phyloP scores from a whole-genome alignment of 192 early-diverging fungal species.

The Jimgerdemannia flammicorona region DNA sequence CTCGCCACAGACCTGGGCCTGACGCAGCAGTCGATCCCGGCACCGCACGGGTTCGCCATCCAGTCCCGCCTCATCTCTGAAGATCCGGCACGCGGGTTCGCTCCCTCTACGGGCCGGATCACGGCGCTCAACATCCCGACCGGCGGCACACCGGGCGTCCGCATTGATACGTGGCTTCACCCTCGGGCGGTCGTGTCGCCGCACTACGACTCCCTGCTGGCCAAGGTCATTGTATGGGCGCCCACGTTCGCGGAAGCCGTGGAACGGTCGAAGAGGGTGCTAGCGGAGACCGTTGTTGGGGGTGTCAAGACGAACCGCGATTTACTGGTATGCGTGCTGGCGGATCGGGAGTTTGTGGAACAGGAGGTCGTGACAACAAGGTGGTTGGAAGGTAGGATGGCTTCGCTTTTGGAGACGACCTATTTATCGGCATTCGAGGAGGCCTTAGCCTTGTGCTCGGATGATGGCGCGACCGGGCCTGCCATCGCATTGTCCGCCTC shows the following conservation, averaged over 20 bases:
- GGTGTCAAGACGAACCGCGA: constrained; percentile 90
- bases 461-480: not conserved
- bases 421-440: not conserved
- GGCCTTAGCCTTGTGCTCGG: not conserved
- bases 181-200: constrained; percentile 55
- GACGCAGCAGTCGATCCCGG: constrained; percentile 33
- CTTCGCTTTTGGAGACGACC: not conserved
- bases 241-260: constrained; percentile 75
- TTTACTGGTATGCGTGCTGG: constrained; percentile 74
- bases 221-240: constrained; percentile 87
- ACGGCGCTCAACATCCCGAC: constrained; percentile 66
- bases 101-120: constrained; percentile 25
- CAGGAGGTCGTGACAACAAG: constrained; percentile 84
- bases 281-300: constrained; percentile 42
- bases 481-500: not conserved
- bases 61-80: constrained; percentile 96
- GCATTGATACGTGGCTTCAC: constrained; percentile 70
- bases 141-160: constrained; percentile 67
- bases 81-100: constrained; percentile 65
- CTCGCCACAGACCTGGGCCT: constrained; percentile 64
- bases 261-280: constrained; percentile 10
- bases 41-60: constrained; percentile 76
- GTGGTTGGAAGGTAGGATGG: constrained; percentile 46
- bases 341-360: constrained; percentile 70
- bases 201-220: constrained; percentile 91